phyloP scores from a whole-genome alignment of 441 rosid species.

The Croton laevigatus region DNA sequence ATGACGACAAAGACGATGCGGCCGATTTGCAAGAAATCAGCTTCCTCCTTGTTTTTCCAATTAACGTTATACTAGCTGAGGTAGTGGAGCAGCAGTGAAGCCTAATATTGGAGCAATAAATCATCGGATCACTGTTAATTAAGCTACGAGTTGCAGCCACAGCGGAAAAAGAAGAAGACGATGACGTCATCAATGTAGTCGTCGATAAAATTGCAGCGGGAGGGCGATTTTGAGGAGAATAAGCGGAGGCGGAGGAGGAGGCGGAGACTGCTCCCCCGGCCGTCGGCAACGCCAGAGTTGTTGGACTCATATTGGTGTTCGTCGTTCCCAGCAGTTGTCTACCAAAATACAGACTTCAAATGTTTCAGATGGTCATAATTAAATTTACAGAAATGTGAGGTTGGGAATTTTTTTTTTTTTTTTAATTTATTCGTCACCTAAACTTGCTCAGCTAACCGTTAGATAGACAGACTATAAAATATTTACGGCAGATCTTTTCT shows the following conservation, averaged over 20 bases:
- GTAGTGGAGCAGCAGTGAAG: not conserved
- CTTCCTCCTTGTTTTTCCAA: conserved; percentile 16
- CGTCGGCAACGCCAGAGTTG: conserved; percentile 15
- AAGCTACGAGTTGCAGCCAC: conserved; percentile 6
- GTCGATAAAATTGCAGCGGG: not conserved
- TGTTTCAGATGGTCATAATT: not conserved
- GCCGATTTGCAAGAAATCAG: conserved; percentile 34
- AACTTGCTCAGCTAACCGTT: not conserved
- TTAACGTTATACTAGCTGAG: not conserved
- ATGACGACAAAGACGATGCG: conserved; percentile 11
- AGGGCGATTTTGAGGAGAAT: conserved; percentile 6
- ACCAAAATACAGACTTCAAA: not conserved
- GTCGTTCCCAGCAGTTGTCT: not conserved
- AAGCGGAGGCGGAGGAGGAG: too few relatives aligned
- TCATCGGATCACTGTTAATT: not conserved
- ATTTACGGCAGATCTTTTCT: not conserved
- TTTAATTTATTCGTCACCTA: not conserved
- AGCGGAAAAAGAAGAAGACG: conserved; percentile 24
- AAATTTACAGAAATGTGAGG: not conserved
- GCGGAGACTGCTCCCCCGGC: conserved; percentile 11
- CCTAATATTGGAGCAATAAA: not conserved
- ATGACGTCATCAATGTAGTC: not conserved
- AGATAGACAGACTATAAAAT: not conserved
- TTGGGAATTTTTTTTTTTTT: not conserved
- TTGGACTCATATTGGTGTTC: conserved; percentile 2